These are phyloP conservation scores for Neobulgaria alba DNA, from an alignment of 2,329 filamentous ascomycete species.

Conservation along the genomic window DNA sequence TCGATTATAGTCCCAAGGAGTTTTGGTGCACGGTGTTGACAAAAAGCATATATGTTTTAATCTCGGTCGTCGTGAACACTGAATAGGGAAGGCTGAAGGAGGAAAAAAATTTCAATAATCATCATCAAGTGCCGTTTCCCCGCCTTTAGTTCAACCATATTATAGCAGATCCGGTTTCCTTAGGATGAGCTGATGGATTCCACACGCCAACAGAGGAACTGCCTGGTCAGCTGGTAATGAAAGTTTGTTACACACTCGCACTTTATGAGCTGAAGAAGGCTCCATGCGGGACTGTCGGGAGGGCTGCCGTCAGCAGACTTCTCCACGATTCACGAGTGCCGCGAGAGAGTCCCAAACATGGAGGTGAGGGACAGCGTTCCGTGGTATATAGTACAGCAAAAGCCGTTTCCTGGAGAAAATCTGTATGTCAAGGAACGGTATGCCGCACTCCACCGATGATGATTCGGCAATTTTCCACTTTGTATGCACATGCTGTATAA, in stretches of 20 bases:
- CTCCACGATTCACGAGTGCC: slow-evolving; percentile 6
- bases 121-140: too few relatives aligned
- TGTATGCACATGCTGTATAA: slow-evolving; percentile 13
- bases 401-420: slow-evolving; percentile 8
- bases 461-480: slow-evolving; percentile 7
- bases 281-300: slow-evolving; percentile 8
- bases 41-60: too few relatives aligned
- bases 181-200: too few relatives aligned
- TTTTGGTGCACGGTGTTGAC: too few relatives aligned
- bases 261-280: background rate
- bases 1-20: too few relatives aligned
- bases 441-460: background rate
- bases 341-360: slow-evolving; percentile 2
- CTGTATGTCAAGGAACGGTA: background rate
- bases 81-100: too few relatives aligned
- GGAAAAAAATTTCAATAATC: too few relatives aligned
- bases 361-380: background rate
- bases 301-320: slow-evolving; percentile 4
- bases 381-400: slow-evolving; percentile 4
- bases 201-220: too few relatives aligned
- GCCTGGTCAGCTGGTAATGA: background rate
- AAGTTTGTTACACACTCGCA: background rate
- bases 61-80: too few relatives aligned
- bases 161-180: too few relatives aligned
- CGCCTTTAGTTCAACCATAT: too few relatives aligned